These are phyloP conservation scores for Phyllosticta citriasiana DNA, from an alignment of 2,329 filamentous ascomycete genomes.

Conservation along the genomic window DNA sequence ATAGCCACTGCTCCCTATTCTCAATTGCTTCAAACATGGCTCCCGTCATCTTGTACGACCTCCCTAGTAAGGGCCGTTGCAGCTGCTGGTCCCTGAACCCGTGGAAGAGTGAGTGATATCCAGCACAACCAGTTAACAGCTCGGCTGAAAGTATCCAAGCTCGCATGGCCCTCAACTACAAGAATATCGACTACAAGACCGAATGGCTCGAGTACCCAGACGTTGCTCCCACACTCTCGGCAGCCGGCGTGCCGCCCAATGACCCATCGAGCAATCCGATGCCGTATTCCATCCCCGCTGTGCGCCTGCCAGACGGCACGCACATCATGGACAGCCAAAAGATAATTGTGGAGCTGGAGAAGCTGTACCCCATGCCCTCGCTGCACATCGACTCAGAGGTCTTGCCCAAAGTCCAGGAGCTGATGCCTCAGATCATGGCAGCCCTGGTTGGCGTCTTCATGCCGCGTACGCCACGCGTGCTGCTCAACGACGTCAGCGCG, in stretches of 20 bases:
- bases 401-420: constrained; percentile 31
- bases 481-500: constrained; percentile 38
- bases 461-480: constrained; percentile 36
- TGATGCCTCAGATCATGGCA: constrained; percentile 23
- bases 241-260: constrained; percentile 40
- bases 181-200: constrained; percentile 56
- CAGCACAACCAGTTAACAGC: background rate
- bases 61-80: constrained; percentile 44
- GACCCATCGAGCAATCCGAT: constrained; percentile 21
- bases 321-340: constrained; percentile 54
- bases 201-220: constrained; percentile 63
- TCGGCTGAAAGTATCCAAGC: constrained; percentile 32
- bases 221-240: constrained; percentile 45
- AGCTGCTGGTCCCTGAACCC: constrained; percentile 57
- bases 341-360: constrained; percentile 52
- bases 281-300: constrained; percentile 46
- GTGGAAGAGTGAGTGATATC: constrained; percentile 51
- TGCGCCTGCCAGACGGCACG: constrained; percentile 45
- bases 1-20: background rate
- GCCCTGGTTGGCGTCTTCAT: constrained; percentile 22
- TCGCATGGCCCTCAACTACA: constrained; percentile 57
- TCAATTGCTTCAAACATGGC: constrained; percentile 13
- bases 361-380: constrained; percentile 46
- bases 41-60: constrained; percentile 50
- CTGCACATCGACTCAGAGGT: constrained; percentile 41